Conservation (phyloP, 2,329 filamentous ascomycete genomes). For the Coniochaeta ligniaria region DNA sequence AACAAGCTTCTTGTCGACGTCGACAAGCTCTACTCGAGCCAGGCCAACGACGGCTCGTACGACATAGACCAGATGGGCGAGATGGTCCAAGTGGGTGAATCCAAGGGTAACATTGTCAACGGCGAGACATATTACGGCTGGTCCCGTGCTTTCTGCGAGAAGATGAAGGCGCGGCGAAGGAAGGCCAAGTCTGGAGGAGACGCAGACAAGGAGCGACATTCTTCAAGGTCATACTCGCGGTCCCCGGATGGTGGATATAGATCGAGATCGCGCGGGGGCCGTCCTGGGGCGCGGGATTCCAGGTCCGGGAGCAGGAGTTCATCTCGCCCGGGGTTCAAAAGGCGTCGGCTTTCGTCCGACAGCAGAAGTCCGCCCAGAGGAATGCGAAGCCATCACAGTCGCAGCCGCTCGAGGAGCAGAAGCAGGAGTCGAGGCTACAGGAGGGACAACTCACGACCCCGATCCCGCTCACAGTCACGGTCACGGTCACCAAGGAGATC, state of each 20-base stretch:
- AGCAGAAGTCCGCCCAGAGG: not conserved
- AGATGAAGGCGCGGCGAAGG: conserved; percentile 58
- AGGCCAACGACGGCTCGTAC: conserved; percentile 36
- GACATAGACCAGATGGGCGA: conserved; percentile 75
- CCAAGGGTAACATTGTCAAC: conserved; percentile 55
- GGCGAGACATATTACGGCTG: conserved; percentile 83
- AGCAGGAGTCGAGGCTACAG: conserved; percentile 18
- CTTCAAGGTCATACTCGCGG: conserved; percentile 17
- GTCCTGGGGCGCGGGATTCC: conserved; percentile 5
- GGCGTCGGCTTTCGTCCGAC: conserved; percentile 18
- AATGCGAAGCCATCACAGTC: conserved; percentile 22
- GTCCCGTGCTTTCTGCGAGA: conserved; percentile 73
- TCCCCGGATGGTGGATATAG: conserved; percentile 8
- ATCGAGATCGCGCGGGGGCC: conserved; percentile 12
- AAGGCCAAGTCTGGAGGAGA: conserved; percentile 17
- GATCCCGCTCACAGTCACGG: conserved; percentile 14
- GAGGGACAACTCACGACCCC: conserved; percentile 15
- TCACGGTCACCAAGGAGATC: conserved; percentile 16
- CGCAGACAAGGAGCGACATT: conserved; percentile 21
- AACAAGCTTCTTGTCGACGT: conserved; percentile 63
- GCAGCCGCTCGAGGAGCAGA: conserved; percentile 11
- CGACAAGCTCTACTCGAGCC: conserved; percentile 57
- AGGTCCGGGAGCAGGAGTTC: conserved; percentile 22
- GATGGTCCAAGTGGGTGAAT: conserved; percentile 54
- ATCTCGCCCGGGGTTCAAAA: conserved; percentile 29